Base-by-base conservation (phyloP, 192 early-diverging fungal species). In the Piromyces sp. region DNA sequence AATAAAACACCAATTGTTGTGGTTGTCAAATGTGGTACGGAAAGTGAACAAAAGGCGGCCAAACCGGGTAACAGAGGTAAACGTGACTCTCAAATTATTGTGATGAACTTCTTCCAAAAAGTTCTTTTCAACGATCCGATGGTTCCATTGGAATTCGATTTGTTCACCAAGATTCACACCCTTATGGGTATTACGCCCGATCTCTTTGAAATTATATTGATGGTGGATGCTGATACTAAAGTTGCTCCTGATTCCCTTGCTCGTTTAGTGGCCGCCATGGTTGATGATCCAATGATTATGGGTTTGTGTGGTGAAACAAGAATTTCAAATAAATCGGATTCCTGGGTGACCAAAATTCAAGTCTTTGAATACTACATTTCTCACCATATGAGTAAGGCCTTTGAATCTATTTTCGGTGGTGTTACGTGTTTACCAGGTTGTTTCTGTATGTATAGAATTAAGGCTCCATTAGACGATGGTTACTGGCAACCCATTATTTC, bases 251-350 rank as follows among this genome's bases (percentile, higher is more conserved):
- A 95, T 85, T 92, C 93, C 12, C 80, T 94, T 14, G 88, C 90
- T 19, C 86, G 89, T 16, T 90, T 94, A 89, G 89, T 95, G 80
- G 90, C 92, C 30, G 88, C 89, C 31, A 92, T 95, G 92, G 89
- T 91, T n/a, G 89, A 90, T 83, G 94, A 94, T 85, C 89, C 90
- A 30, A 86, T 88, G 15, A 88, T 94, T 79, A 92, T 93, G 88
- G 93, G 93, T 22, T 86, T 93, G 33, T 94, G 94, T 81, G 94
- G 94, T 51, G 93, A 95, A 86, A 94, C 93, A 81, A 94, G 93
- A 86, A 94, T 94, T 84, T 91, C 90, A 58, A 95, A 94, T 87
- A 94, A 95, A 87, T 88, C 87, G n/a, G 92, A 93, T 82, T 90
- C 89, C 40, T 93, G 93, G 92, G 91, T 93, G 58, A 89, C 91